Base-by-base conservation (phyloP, 441 rosid genomes). In the Pelargonium myrrhifolium region DNA sequence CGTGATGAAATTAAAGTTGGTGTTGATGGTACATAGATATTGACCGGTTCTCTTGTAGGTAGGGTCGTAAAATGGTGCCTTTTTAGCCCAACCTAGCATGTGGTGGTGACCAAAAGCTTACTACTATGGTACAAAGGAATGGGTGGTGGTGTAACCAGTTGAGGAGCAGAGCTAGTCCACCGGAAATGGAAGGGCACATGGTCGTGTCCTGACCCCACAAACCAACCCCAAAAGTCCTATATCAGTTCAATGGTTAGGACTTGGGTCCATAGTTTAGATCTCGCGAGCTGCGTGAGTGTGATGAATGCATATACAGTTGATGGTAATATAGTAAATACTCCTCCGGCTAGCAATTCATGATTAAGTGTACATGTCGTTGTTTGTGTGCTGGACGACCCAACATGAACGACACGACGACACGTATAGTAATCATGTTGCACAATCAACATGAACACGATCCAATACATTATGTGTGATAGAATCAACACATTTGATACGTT, bases 171-270 rank as follows among this genome's bases (percentile, higher is more conserved):
- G 61, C 68, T 62, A 26, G 55, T 28, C 75, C 37, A 65, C 55
- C 35, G 62, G 2, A 49, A 35, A 20, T 58, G 66, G 74, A 62
- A 51, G 15, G 39, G 51, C 83, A 77, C 85, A 74, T 82, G 80
- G 64, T 49, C 31, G 18, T 49, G 73, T 31, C 76, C 76, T 81
- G 11, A 53, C 12, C 26, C 66, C 39, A 4, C 14, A 0, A 0
- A n/a, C 62, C 53, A 7, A 61, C 15, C 18, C 42, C 6, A 3
- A 37, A 15, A 40, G 58, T 4, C 35, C 11, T 12, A 20, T 58
- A 64, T 62, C 14, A 68, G 35, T 17, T 68, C 18, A 28, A 53
- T 21, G 39, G 47, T n/a, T 18, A 51, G 40, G 61, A 14, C 28
- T 22, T 62, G 49, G n/a, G 49, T 43, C 4, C 49, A 10, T 43